Conservation (phyloP, 1,139 yeast genomes). For the Debaryomyces sp. region DNA sequence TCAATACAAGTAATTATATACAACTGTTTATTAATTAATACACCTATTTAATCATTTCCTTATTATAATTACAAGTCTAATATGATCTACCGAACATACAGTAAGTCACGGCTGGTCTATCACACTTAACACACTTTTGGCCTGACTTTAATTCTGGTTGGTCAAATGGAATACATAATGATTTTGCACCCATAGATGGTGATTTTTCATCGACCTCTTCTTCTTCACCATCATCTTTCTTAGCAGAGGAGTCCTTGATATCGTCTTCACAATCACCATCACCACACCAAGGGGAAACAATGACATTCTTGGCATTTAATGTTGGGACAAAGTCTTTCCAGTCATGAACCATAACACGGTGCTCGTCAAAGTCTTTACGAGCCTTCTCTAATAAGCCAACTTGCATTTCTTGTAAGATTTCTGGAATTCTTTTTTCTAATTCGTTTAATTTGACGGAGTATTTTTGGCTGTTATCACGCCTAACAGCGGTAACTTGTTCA, state of each 20-base stretch:
- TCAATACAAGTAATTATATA: conserved; percentile 8
- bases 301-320: conserved; percentile 86
- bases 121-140: conserved; percentile 89
- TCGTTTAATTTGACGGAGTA: conserved; percentile 64
- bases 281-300: conserved; percentile 98
- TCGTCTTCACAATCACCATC: conserved; percentile 92
- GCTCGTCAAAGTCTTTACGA: conserved; percentile 78
- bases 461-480: conserved; percentile 90
- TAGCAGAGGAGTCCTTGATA: conserved; percentile 90
- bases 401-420: conserved; percentile 81
- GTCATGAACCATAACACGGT: conserved; percentile 75
- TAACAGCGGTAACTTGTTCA: conserved; percentile 80
- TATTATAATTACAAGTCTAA: conserved; percentile 30
- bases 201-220: conserved; percentile 93
- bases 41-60: conserved; percentile 1
- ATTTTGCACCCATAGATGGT: conserved; percentile 99
- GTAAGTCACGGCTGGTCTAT: conserved; percentile 69
- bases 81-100: conserved; percentile 97
- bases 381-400: conserved; percentile 74
- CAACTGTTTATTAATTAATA: conserved; percentile 5
- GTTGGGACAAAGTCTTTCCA: conserved; percentile 95
- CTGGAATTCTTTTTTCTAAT: conserved; percentile 69
- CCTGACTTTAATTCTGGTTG: conserved; percentile 81
- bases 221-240: conserved; percentile 77
- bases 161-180: conserved; percentile 92